Conservation (phyloP, 1,284 basidiomycete genomes). For the Volvariella volvacea region DNA sequence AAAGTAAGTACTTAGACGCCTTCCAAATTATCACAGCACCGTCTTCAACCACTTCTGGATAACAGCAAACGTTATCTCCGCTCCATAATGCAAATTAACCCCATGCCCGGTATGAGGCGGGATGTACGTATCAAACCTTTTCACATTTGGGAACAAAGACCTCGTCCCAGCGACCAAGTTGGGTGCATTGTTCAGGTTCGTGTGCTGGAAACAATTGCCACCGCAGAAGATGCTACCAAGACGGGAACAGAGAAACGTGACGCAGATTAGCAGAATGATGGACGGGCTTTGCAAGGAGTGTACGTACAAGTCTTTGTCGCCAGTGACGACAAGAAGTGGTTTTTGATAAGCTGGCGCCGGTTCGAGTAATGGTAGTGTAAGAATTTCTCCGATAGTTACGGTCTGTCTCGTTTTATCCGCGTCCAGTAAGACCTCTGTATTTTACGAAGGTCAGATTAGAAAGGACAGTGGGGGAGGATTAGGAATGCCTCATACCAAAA, state of each 20-base stretch:
- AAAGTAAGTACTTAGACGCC: too few species aligned
- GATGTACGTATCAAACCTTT: background rate
- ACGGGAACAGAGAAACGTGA: too few species aligned
- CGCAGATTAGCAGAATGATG: background rate
- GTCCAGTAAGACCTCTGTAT: background rate
- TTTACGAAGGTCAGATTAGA: background rate
- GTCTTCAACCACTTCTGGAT: background rate
- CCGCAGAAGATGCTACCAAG: background rate
- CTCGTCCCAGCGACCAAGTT: background rate
- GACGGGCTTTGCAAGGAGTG: background rate
- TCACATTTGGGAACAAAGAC: background rate
- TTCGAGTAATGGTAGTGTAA: background rate
- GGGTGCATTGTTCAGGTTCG: background rate
- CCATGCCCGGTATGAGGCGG: background rate
- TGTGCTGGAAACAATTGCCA: background rate
- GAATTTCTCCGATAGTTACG: background rate
- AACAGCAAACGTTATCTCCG: background rate
- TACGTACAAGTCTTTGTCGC: conserved; percentile 1
- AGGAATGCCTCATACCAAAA: conserved; percentile 23
- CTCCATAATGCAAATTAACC: background rate
- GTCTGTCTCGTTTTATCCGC: background rate
- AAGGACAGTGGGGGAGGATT: conserved; percentile 27
- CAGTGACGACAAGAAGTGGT: background rate
- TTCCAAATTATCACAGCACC: too few species aligned
- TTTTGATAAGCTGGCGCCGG: background rate